Evolutionary conservation across 495 filamentous ascomycete genomes (phyloP).

Genomic region (Penicillium herquei): DNA sequence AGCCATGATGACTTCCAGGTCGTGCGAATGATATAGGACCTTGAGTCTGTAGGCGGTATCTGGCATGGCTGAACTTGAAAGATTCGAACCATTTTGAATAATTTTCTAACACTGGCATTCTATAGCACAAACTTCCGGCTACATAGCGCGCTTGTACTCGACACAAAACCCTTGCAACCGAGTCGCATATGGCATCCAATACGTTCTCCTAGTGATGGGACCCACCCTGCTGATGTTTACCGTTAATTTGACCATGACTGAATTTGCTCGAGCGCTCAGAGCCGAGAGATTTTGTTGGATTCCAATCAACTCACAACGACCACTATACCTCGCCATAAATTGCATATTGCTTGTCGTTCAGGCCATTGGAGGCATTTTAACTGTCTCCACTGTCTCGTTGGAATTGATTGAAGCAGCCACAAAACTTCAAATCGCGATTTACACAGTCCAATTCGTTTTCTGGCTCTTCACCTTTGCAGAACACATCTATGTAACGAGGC

Average conservation of each 20-base stretch:
- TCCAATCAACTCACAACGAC: background rate
- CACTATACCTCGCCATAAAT: too few relatives aligned
- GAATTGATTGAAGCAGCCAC: background rate
- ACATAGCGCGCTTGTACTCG: conserved; percentile 2
- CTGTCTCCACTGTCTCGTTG: background rate
- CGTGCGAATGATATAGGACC: too few relatives aligned
- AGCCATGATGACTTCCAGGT: too few relatives aligned
- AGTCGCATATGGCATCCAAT: conserved; percentile 7
- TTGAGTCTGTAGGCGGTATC: too few relatives aligned
- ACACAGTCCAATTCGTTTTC: conserved; percentile 1
- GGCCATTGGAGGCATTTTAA: background rate
- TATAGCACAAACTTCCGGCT: conserved; percentile 4
- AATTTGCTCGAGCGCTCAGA: background rate
- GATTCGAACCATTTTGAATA: too few relatives aligned
- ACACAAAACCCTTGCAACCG: background rate
- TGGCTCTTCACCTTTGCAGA: conserved; percentile 7
- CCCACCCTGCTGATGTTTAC: conserved; percentile 12
- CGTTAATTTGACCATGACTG: conserved; percentile 6
- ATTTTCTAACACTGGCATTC: too few relatives aligned
- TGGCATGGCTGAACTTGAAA: too few relatives aligned
- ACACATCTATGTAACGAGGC: conserved; percentile 1
- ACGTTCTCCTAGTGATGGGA: conserved; percentile 5
- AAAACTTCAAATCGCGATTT: conserved; percentile 5
- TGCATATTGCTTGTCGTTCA: too few relatives aligned
- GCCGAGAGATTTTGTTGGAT: background rate